Evolutionary conservation across 2,329 filamentous ascomycete genomes (phyloP).

Genomic region (Ambrosiella xylebori): DNA sequence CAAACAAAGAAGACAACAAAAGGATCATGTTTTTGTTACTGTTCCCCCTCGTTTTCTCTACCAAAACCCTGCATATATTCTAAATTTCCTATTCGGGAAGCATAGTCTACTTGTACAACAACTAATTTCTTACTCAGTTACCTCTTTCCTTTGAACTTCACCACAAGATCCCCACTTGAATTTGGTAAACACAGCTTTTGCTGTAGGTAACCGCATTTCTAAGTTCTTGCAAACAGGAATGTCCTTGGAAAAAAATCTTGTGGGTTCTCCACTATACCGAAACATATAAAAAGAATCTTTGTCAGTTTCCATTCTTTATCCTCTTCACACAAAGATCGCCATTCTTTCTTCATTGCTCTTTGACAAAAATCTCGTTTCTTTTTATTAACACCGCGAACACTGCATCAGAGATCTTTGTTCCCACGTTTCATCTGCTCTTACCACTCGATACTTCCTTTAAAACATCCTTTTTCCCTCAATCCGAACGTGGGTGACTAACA

Average conservation of each 20-base stretch:
- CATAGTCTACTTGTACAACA: background rate
- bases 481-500: background rate
- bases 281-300: background rate
- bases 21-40: background rate
- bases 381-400: background rate
- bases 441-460: background rate
- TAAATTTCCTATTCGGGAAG: constrained; percentile 1
- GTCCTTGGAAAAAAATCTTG: background rate
- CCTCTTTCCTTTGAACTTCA: background rate
- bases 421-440: constrained; percentile 6
- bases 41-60: background rate
- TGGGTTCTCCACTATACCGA: background rate
- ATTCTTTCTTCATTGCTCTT: background rate
- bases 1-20: background rate
- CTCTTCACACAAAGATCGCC: constrained; percentile 4
- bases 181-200: background rate
- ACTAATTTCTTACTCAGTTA: background rate
- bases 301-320: background rate
- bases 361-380: constrained; percentile 5
- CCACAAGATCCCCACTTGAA: background rate
- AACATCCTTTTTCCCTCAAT: background rate
- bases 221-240: too few species aligned
- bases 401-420: background rate
- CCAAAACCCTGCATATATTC: background rate
- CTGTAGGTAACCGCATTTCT: background rate